A percentile compares a stretch with the other conserved stretches of the same genome.
phyloP scores from a whole-genome alignment of 345 rosid genomes.

The Garcia nutans region DNA sequence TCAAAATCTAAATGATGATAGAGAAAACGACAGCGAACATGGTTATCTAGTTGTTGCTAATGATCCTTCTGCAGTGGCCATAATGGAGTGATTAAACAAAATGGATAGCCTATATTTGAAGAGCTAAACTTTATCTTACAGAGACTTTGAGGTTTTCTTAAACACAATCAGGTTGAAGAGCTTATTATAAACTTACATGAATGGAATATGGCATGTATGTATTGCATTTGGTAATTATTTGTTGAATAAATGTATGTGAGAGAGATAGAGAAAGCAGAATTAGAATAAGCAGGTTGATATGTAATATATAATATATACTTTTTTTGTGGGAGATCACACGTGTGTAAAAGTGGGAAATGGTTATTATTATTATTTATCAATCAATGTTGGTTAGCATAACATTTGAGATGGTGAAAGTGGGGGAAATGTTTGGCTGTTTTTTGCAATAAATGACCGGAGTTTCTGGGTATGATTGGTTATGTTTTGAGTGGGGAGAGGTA shows the following conservation, averaged over 20 bases:
- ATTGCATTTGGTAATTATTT: constrained; percentile 32
- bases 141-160: constrained; percentile 11
- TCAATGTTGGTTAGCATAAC: constrained; percentile 17
- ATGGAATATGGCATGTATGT: constrained; percentile 9
- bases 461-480: neutral
- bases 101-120: neutral
- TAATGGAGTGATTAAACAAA: constrained; percentile 31
- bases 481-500: neutral
- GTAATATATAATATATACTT: constrained; percentile 7
- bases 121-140: constrained; percentile 16
- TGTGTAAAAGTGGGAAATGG: constrained; percentile 30
- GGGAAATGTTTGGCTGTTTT: neutral
- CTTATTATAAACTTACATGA: constrained; percentile 4
- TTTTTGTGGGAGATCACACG: constrained; percentile 10
- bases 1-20: constrained; percentile 32
- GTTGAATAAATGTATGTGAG: constrained; percentile 28
- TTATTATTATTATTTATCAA: constrained; percentile 1
- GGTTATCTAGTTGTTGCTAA: constrained; percentile 29
- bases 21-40: constrained; percentile 29
- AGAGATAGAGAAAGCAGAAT: constrained; percentile 2
- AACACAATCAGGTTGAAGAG: constrained; percentile 17
- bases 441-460: neutral
- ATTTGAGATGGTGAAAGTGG: neutral
- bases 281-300: constrained; percentile 26
- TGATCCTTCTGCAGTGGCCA: constrained; percentile 35